phyloP scores from a whole-genome alignment of 768 basidiomycete species.

The Heimioporus sp. region DNA sequence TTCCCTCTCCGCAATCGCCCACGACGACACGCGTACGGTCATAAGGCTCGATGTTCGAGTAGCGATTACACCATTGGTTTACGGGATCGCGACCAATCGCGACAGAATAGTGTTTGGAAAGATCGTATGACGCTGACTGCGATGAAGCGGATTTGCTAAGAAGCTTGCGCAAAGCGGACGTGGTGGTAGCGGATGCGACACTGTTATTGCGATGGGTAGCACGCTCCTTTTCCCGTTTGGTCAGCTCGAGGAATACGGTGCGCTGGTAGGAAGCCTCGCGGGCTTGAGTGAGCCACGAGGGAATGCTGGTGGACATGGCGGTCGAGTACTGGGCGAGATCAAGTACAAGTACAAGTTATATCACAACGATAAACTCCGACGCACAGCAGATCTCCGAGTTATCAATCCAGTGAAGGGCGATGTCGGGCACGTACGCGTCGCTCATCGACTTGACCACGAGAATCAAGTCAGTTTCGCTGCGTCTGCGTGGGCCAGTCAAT shows the following conservation, averaged over 20 bases:
- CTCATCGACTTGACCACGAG: constrained; percentile 24
- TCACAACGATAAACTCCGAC: constrained; percentile 13
- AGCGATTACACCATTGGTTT: constrained; percentile 61
- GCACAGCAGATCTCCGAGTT: constrained; percentile 5
- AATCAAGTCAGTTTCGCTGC: constrained; percentile 39
- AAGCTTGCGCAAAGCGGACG: constrained; percentile 5
- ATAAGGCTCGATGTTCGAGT: constrained; percentile 72
- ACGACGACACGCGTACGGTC: constrained; percentile 77
- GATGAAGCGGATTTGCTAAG: constrained; percentile 5
- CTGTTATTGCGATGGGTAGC: constrained; percentile 25
- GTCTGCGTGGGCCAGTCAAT: constrained; percentile 15
- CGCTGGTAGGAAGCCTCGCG: constrained; percentile 14
- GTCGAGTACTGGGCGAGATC: not conserved
- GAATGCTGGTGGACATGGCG: constrained; percentile 11
- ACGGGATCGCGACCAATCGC: constrained; percentile 43
- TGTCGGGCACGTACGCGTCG: constrained; percentile 20
- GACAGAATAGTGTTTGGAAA: constrained; percentile 53
- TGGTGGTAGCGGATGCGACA: constrained; percentile 8
- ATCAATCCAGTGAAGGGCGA: constrained; percentile 7
- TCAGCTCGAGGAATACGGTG: constrained; percentile 34
- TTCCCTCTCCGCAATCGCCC: constrained; percentile 26
- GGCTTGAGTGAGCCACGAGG: constrained; percentile 17
- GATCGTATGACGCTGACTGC: constrained; percentile 17
- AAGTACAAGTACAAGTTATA: not conserved
- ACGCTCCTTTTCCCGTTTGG: constrained; percentile 38